phyloP scores from a whole-genome alignment of 148 eudicot species.

The Nepenthes mirabilis region DNA sequence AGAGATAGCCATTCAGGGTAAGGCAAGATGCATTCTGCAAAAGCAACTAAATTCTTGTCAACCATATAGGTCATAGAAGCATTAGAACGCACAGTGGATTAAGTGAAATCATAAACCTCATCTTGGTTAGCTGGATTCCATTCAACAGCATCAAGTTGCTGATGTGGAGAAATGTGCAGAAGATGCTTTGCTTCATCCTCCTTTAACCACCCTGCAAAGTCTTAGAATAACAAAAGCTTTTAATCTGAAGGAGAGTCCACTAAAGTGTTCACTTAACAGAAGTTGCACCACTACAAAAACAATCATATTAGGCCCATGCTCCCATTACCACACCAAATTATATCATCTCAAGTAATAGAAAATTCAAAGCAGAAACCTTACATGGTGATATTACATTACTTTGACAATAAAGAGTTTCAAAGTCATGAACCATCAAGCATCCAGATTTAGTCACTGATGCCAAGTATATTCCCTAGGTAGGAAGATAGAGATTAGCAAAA shows the following conservation, averaged over 20 bases:
- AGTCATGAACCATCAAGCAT: conserved; percentile 79
- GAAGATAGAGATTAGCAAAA: not conserved
- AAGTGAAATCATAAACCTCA: conserved; percentile 37
- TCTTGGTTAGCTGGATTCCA: conserved; percentile 93
- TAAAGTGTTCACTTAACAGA: no score
- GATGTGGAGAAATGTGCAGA: conserved; percentile 43
- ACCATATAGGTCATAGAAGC: no score
- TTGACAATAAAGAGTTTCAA: conserved; percentile 52
- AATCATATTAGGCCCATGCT: not conserved
- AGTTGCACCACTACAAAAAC: no score
- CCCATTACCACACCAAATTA: not conserved
- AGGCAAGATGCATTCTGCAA: no score
- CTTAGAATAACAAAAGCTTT: no score
- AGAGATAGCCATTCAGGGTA: no score
- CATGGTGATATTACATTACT: conserved; percentile 25
- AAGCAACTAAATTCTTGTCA: no score
- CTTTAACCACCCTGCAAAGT: conserved; percentile 19
- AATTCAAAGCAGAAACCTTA: conserved; percentile 9
- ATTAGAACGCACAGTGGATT: no score
- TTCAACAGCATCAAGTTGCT: conserved; percentile 46
- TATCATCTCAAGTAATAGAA: conserved; percentile 1
- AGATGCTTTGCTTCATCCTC: conserved; percentile 75
- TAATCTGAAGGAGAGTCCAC: no score
- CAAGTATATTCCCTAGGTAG: conserved; percentile 58
- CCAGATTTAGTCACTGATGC: conserved; percentile 87